phyloP scores from a whole-genome alignment of 108 stramenopile species.

The Fragilariopsis cylindrus region DNA sequence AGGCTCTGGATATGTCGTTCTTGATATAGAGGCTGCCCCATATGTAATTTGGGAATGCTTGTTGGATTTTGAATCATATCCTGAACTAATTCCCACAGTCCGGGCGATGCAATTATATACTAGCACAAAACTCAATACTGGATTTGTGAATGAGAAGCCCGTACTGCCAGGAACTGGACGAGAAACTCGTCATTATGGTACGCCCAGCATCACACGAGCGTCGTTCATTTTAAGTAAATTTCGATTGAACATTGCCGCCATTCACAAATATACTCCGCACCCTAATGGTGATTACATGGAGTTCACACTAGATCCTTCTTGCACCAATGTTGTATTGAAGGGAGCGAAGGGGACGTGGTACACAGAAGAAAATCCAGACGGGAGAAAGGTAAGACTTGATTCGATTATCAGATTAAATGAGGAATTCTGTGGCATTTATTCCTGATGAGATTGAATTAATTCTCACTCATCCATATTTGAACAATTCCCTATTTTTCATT shows the following conservation, averaged over 20 bases:
- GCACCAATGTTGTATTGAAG: conserved; percentile 78
- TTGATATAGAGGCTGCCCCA: conserved; percentile 79
- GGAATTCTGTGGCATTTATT: not conserved
- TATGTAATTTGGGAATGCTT: conserved; percentile 86
- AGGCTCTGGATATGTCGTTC: conserved; percentile 82
- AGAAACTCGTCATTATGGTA: conserved; percentile 71
- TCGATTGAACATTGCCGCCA: conserved; percentile 84
- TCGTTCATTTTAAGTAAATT: conserved; percentile 79
- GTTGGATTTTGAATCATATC: conserved; percentile 85
- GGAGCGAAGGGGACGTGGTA: conserved; percentile 91
- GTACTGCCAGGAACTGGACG: conserved; percentile 59
- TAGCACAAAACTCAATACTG: conserved; percentile 64
- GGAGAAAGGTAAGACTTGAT: conserved; percentile 43
- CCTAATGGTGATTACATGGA: conserved; percentile 85
- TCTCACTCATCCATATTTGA: not conserved
- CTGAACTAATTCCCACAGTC: conserved; percentile 81
- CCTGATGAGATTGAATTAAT: no score
- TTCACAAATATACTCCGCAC: conserved; percentile 84
- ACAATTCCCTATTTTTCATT: not conserved
- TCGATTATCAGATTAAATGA: not conserved
- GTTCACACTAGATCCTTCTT: conserved; percentile 80
- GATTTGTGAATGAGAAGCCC: conserved; percentile 69
- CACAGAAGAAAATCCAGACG: conserved; percentile 75
- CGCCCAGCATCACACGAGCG: conserved; percentile 78
- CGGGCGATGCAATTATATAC: conserved; percentile 80